Evolutionary conservation across 1,139 yeast genomes (phyloP), one percentile per base, ranked within the genome.

Genomic region (Spathaspora sp.): DNA sequence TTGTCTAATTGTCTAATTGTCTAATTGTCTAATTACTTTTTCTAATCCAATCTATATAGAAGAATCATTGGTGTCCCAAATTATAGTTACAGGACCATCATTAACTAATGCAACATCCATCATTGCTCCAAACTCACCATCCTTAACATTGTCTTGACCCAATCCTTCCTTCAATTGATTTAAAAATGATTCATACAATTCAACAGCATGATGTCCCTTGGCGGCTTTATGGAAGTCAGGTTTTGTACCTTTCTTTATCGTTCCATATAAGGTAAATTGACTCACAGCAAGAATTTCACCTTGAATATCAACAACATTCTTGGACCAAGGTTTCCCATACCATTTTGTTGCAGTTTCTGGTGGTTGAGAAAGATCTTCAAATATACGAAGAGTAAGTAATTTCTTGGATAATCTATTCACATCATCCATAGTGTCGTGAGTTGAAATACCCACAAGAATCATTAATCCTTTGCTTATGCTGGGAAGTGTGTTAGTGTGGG

Each of bases 71-170:
- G 93, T 84, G 56, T 86, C 91, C 74, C 83, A 81, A 25, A 82
- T 76, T 25, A 86, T 80, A 0, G 95, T 86, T 7, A 84, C 89
- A 0, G 93, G 95, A 4, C 95, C 95, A 54, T 91, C 97, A 58
- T 93, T 93, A 15, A 84, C 82, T 47, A 91, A 65, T 2, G 78
- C 76, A 13, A 93, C 97, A 52, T 89, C 96, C 99, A 93, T 93
- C 96, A 91, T 88, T 7, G 95, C 98, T 0, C 98, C 99, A 64
- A 93, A 93, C 47, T 81, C 76, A 1, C 99, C 99, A 57, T 89
- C 97, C 52, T 84, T 77, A 6, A 90, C 95, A 42, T 78, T 75
- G 0, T 74, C 80, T 1, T 68, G 70, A 0, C 91, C 95, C 34
- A 86, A 56, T n/a, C 68, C 82, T n/a, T 51, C 61, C 42, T 67